Evolutionary conservation across 352 stramenopile species (phyloP).

Genomic region (Globisporangium spinosum): DNA sequence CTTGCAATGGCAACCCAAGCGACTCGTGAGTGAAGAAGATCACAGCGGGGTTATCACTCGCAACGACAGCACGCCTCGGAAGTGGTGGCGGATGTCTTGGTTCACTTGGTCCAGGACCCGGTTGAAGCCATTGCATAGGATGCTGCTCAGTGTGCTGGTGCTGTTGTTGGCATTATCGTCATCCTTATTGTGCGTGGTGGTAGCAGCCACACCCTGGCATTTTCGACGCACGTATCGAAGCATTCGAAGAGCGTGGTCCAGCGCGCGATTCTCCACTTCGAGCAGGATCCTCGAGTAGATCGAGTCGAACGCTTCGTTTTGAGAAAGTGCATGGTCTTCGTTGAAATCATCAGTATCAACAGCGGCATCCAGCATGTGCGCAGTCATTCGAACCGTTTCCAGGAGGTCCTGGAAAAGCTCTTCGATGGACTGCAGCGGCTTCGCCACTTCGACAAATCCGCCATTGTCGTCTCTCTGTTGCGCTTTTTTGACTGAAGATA

Average conservation of each 20-base stretch:
- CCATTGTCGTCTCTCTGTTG: constrained; percentile 11
- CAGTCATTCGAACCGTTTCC: not conserved
- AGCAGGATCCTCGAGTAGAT: constrained; percentile 72
- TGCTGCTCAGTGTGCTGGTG: constrained; percentile 6
- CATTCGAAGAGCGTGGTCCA: constrained; percentile 64
- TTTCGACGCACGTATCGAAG: constrained; percentile 69
- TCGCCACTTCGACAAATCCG: not conserved
- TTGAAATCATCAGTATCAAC: not conserved
- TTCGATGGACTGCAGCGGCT: constrained; percentile 47
- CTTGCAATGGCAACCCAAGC: not conserved
- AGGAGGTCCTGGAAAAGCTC: constrained; percentile 37
- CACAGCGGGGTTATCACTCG: constrained; percentile 41
- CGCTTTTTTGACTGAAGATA: constrained; percentile 4
- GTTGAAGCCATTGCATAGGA: constrained; percentile 43
- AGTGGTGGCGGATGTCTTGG: constrained; percentile 41
- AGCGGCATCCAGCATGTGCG: constrained; percentile 19
- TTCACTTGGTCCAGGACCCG: constrained; percentile 60
- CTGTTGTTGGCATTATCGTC: constrained; percentile 3
- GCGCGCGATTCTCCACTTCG: constrained; percentile 54
- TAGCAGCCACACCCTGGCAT: constrained; percentile 24
- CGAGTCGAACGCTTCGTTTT: constrained; percentile 47
- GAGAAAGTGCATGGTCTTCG: not conserved
- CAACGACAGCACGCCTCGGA: constrained; percentile 39
- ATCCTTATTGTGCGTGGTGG: constrained; percentile 1
- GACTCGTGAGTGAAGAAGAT: not conserved